Evolutionary conservation across 2,329 filamentous ascomycete species (phyloP).

Genomic region (Nigrograna mackinnonii): DNA sequence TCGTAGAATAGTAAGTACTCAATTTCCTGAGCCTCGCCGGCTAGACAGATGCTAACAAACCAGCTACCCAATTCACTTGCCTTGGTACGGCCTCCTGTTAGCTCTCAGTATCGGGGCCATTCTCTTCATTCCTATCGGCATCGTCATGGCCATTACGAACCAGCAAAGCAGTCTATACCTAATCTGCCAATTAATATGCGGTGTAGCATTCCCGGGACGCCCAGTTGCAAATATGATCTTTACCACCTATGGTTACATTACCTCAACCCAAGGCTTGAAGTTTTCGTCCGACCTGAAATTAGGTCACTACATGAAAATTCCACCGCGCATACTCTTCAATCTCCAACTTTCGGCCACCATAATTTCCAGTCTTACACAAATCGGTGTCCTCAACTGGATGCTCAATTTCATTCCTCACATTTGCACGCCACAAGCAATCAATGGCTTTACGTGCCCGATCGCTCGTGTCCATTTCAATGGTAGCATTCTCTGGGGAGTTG

Average conservation of each 20-base stretch:
- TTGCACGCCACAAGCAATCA: slow-evolving; percentile 79
- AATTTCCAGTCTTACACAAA: slow-evolving; percentile 79
- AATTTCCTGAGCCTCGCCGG: neutral
- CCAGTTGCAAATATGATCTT: slow-evolving; percentile 94
- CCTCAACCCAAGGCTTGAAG: slow-evolving; percentile 85
- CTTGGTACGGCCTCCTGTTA: slow-evolving; percentile 83
- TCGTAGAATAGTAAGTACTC: slow-evolving; percentile 75
- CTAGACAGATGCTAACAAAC: slow-evolving; percentile 7
- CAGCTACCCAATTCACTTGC: slow-evolving; percentile 70
- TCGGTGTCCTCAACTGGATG: slow-evolving; percentile 89
- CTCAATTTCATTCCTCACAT: slow-evolving; percentile 75
- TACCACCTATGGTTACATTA: slow-evolving; percentile 88
- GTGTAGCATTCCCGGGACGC: slow-evolving; percentile 78
- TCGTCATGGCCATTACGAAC: slow-evolving; percentile 92
- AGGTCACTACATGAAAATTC: slow-evolving; percentile 87
- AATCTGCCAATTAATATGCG: slow-evolving; percentile 84
- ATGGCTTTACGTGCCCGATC: slow-evolving; percentile 85
- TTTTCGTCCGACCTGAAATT: slow-evolving; percentile 87
- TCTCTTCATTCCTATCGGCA: slow-evolving; percentile 88
- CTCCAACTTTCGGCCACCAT: slow-evolving; percentile 77
- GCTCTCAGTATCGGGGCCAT: slow-evolving; percentile 77
- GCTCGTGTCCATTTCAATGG: slow-evolving; percentile 90
- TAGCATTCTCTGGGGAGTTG: slow-evolving; percentile 86
- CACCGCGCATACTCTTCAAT: slow-evolving; percentile 76
- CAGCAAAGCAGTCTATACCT: slow-evolving; percentile 86